A percentile compares a stretch with the other conserved stretches of the same genome.
phyloP scores from a whole-genome alignment of 371 early-diverging fungal genomes.

The Cokeromyces recurvatus region DNA sequence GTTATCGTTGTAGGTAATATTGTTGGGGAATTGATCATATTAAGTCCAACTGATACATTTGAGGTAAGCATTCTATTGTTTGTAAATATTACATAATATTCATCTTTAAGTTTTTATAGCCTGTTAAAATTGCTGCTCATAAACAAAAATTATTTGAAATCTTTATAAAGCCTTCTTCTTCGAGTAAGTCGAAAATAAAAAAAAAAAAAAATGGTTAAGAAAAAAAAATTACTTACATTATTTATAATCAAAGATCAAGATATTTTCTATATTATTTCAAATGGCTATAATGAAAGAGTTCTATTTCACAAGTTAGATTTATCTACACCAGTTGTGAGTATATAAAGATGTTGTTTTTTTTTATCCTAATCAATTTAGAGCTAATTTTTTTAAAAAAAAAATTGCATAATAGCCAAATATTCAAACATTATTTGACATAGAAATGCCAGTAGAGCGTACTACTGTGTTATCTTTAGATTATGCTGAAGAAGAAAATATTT shows the following conservation, averaged over 20 bases:
- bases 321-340: conserved; percentile 15
- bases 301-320: conserved; percentile 33
- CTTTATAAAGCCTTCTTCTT: conserved; percentile 33
- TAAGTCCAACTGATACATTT: conserved; percentile 45
- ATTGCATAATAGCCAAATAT: conserved; percentile 29
- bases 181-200: no score
- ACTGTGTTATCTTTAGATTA: conserved; percentile 46
- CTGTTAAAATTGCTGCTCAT: conserved; percentile 40
- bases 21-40: conserved; percentile 49
- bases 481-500: conserved; percentile 36
- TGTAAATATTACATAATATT: no score
- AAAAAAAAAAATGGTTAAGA: no score
- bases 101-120: conserved; percentile 23
- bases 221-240: no score
- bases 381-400: no score
- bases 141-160: conserved; percentile 48
- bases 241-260: no score
- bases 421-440: conserved; percentile 36
- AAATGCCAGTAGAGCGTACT: conserved; percentile 42
- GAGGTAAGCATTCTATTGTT: conserved; percentile 30
- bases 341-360: no score
- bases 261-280: conserved; percentile 39
- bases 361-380: no score
- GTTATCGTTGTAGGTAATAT: conserved; percentile 56
- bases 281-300: conserved; percentile 39